A percentile compares a stretch with the other conserved stretches of the same genome.
Conservation (phyloP, 129 eudicot species). For the Chrysanthemum lavandulifolium region DNA sequence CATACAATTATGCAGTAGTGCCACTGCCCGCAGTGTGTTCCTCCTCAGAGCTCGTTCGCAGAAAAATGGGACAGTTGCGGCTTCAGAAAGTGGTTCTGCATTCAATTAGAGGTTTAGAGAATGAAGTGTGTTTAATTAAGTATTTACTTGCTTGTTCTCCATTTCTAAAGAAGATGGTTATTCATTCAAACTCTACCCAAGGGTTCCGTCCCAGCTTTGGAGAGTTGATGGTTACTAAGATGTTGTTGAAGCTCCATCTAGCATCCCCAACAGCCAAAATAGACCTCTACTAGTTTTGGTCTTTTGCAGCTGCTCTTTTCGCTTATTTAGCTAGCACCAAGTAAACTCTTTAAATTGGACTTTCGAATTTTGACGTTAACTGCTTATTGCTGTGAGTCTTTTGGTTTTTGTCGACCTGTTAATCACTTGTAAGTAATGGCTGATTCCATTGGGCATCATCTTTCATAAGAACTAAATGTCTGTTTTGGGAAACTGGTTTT, state of each 20-base stretch:
- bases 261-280: background rate
- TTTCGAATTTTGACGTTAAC: background rate
- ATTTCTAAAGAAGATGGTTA: background rate
- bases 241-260: conserved; percentile 6
- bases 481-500: too few relatives aligned
- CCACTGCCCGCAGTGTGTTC: background rate
- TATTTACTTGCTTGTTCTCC: conserved; percentile 10
- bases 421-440: too few relatives aligned
- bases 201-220: background rate
- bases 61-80: background rate
- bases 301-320: background rate
- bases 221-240: background rate
- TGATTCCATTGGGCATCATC: too few relatives aligned
- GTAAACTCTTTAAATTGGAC: too few relatives aligned
- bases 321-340: background rate
- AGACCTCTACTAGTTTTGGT: background rate
- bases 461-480: too few relatives aligned
- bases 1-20: background rate
- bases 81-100: background rate
- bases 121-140: conserved; percentile 9
- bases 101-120: background rate
- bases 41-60: background rate
- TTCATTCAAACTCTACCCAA: too few relatives aligned
- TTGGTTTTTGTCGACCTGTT: background rate
- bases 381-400: background rate